Evolutionary conservation across 176 grass and related monocot species (phyloP).

Genomic region (Dendrocalamus sinicus): DNA sequence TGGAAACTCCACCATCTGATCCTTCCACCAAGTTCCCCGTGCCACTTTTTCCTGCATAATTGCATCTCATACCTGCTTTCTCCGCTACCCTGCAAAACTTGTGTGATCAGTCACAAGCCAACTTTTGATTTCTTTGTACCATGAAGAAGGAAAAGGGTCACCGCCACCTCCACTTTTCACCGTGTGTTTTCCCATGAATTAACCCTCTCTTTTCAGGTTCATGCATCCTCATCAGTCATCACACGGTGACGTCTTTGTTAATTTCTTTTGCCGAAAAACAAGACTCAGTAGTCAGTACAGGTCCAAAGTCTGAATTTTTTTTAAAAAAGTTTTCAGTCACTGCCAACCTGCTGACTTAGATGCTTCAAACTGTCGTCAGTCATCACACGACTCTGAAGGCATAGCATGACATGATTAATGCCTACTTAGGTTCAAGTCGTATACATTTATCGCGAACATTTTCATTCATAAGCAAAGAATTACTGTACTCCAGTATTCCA

Average conservation of each 20-base stretch:
- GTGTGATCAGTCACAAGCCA: constrained; percentile 18
- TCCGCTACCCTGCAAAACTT: constrained; percentile 21
- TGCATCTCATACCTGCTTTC: not conserved
- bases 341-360: not conserved
- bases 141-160: not conserved
- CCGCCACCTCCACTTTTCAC: constrained; percentile 20
- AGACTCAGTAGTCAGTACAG: not conserved
- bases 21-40: constrained; percentile 48
- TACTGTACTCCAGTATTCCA: not conserved
- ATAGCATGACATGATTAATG: not conserved
- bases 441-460: not conserved
- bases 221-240: not conserved
- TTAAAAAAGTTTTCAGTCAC: not conserved
- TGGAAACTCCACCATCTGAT: constrained; percentile 23
- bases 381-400: not conserved
- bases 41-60: constrained; percentile 39
- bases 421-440: not conserved
- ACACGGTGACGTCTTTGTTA: not conserved
- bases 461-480: not conserved
- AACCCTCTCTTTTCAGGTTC: constrained; percentile 24
- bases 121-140: constrained; percentile 43
- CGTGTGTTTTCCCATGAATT: constrained; percentile 27
- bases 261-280: not conserved
- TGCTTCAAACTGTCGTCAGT: not conserved
- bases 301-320: not conserved